Evolutionary conservation across 192 early-diverging fungal genomes (phyloP).

Genomic region (Lobosporangium transversale): DNA sequence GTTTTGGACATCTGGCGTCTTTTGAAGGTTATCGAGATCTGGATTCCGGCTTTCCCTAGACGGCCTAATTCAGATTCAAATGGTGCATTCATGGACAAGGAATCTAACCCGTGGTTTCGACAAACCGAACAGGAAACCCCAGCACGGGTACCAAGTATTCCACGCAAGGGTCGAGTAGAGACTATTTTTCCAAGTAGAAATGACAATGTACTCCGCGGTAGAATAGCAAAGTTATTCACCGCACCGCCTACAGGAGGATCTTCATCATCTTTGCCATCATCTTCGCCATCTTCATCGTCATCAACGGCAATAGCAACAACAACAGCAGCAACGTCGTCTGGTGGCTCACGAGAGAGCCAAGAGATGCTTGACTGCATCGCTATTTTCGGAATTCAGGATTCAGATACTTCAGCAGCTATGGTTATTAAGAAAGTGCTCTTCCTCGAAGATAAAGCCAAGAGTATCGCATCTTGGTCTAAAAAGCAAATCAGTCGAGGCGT

Average conservation of each 20-base stretch:
- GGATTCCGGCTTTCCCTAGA: constrained; percentile 1
- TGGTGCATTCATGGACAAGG: not conserved
- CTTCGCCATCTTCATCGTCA: too few species aligned
- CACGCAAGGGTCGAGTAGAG: constrained; percentile 4
- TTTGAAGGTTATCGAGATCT: constrained; percentile 28
- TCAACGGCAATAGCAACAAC: not conserved
- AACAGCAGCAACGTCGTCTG: not conserved
- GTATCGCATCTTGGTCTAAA: not conserved
- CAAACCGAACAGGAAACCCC: not conserved
- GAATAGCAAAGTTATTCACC: constrained; percentile 28
- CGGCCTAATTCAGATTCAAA: not conserved
- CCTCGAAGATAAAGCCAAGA: not conserved
- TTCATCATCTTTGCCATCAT: too few species aligned
- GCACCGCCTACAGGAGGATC: too few species aligned
- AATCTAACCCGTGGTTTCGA: not conserved
- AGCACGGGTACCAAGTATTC: not conserved
- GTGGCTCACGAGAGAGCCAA: not conserved
- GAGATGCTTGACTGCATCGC: constrained; percentile 32
- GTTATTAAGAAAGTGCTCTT: constrained; percentile 35
- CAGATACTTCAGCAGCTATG: constrained; percentile 16
- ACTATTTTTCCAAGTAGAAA: constrained; percentile 7
- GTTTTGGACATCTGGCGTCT: constrained; percentile 30
- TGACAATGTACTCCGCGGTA: constrained; percentile 5
- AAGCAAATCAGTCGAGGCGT: constrained; percentile 30
- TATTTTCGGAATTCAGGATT: constrained; percentile 32